Conservation (phyloP, 179 eudicot species). For the Drosera spatulata region DNA sequence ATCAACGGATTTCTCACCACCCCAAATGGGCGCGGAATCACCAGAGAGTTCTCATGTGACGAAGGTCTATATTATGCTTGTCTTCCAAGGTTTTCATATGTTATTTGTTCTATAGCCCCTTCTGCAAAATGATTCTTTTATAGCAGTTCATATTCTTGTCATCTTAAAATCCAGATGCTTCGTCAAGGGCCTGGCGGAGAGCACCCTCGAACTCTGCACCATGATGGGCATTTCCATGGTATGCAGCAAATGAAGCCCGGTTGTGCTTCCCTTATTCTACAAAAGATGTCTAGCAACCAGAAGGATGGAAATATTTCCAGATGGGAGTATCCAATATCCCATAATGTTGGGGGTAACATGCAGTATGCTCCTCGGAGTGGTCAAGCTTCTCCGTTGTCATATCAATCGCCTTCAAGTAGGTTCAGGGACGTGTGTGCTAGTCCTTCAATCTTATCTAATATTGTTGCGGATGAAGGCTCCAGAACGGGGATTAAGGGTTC, state of each 20-base stretch:
- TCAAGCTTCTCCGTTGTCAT: constrained; percentile 34
- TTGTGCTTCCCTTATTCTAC: constrained; percentile 32
- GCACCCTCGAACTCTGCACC: constrained; percentile 27
- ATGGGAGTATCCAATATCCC: constrained; percentile 35
- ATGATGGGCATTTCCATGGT: constrained; percentile 31
- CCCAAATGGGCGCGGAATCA: constrained; percentile 26
- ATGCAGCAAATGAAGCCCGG: constrained; percentile 31
- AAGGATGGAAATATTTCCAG: constrained; percentile 26
- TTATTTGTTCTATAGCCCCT: neutral
- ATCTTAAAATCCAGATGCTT: constrained; percentile 30
- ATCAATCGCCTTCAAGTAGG: constrained; percentile 36
- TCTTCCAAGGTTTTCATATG: neutral
- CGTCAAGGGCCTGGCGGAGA: constrained; percentile 47
- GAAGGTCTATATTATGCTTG: constrained; percentile 30
- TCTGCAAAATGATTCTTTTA: neutral
- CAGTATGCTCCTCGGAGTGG: constrained; percentile 32
- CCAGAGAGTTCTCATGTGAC: constrained; percentile 35
- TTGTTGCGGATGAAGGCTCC: constrained; percentile 83
- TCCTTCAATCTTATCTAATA: constrained; percentile 41
- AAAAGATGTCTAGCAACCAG: constrained; percentile 23
- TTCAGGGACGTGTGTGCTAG: constrained; percentile 36
- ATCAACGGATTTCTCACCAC: constrained; percentile 37
- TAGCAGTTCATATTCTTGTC: neutral
- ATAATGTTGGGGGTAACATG: constrained; percentile 30
- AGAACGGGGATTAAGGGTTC: constrained; percentile 76